Evolutionary conservation across 805 yeast species (phyloP), one percentile per base, ranked within the genome.

Genomic region (Sporopachydermia quercuum): DNA sequence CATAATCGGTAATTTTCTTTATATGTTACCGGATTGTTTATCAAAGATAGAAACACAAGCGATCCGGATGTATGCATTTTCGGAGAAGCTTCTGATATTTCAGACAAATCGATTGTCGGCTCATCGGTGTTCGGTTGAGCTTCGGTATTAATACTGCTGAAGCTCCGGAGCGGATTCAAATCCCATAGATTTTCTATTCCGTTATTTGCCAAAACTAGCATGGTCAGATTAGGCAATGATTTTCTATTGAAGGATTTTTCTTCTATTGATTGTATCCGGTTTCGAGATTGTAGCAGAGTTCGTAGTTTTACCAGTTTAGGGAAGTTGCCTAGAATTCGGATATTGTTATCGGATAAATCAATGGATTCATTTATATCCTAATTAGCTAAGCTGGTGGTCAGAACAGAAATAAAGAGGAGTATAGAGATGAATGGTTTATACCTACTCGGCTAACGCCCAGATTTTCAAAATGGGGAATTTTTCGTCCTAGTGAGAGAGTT

Each of bases 331-430:
- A 89, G 47, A 2, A 63, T 64, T 1, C 66, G 56, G n/a, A 89
- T 58, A 23, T 73, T 78, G 56, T 89, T 89, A 50, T 79, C 77
- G 1, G 89, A 73, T 19, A 89, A 52, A 54, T 89, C 96, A 2
- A 89, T 57, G 13, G 67, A 72, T 43, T 67, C 77, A 53, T 58
- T 62, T 34, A 50, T 60, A 53, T 66, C 72, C 36, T 47, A 19
- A 3, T 6, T 8, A 23, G n/a, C 13, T 23, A 23, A n/a, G 30
- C 8, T 8, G 30, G n/a, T 23, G n/a, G n/a, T n/a, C n/a, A n/a
- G n/a, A n/a, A n/a, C n/a, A n/a, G n/a, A n/a, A n/a, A n/a, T n/a
- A n/a, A n/a, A n/a, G n/a, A n/a, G n/a, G n/a, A n/a, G n/a, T n/a
- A n/a, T n/a, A n/a, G n/a, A n/a, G n/a, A n/a, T n/a, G n/a, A n/a